Conservation (phyloP, 768 basidiomycete genomes). For the Phanerochaete sordida region DNA sequence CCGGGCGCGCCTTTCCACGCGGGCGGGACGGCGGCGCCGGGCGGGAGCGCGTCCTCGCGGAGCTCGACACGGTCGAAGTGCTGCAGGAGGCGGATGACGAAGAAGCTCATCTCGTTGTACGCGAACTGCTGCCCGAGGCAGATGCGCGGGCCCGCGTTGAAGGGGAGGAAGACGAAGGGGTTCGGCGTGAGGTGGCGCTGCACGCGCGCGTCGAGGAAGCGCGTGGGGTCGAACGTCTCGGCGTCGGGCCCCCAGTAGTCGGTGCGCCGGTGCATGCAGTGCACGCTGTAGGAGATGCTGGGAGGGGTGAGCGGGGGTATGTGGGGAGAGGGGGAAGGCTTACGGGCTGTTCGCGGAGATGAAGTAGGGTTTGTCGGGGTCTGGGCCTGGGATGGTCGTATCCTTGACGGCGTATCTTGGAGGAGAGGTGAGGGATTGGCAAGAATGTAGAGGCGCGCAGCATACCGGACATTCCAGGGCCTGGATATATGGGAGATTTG, state of each 20-base stretch:
- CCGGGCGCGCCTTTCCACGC: conserved; percentile 31
- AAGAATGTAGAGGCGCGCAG: not conserved
- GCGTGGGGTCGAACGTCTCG: conserved; percentile 55
- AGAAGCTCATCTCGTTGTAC: conserved; percentile 54
- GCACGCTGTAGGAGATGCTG: conserved; percentile 24
- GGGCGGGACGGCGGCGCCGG: conserved; percentile 26
- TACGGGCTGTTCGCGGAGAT: conserved; percentile 25
- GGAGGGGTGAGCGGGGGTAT: not conserved
- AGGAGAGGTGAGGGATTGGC: not conserved
- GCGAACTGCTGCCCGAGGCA: conserved; percentile 59
- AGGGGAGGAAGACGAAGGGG: conserved; percentile 68
- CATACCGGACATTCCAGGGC: conserved; percentile 25
- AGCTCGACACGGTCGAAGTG: conserved; percentile 40
- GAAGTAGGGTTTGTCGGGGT: conserved; percentile 25
- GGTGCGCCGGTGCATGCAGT: conserved; percentile 35
- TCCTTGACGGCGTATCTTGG: conserved; percentile 20
- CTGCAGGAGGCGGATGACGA: conserved; percentile 50
- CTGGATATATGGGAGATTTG: conserved; percentile 7
- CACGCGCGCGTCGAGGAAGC: conserved; percentile 58
- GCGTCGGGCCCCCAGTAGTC: conserved; percentile 59
- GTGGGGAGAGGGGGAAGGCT: conserved; percentile 14
- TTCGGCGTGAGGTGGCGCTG: conserved; percentile 52
- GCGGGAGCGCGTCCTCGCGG: conserved; percentile 32
- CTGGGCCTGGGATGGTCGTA: conserved; percentile 17
- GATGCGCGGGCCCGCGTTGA: conserved; percentile 65